Percentiles rank a stretch among this genome's conserved stretches.
Conservation (phyloP, 164 flowering plant species). For the Magnolia officinalis region DNA sequence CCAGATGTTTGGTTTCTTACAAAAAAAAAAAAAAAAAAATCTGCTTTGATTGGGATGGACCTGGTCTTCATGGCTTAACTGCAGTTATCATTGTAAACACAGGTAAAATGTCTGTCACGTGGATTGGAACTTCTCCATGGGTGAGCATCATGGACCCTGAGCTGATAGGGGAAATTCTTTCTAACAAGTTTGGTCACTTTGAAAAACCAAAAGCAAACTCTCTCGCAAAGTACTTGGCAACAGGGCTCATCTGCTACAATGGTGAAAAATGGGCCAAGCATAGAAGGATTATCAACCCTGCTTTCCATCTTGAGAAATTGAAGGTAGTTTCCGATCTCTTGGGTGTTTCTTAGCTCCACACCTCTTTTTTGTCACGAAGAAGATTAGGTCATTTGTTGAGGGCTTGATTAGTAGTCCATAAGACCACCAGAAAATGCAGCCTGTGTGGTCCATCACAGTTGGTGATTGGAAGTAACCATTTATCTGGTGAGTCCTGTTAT, state of each 20-base stretch:
- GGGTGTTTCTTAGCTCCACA: not conserved
- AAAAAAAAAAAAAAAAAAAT: too few relatives aligned
- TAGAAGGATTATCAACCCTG: slow-evolving; percentile 12
- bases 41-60: too few relatives aligned
- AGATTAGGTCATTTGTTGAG: not conserved
- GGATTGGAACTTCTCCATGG: slow-evolving; percentile 3
- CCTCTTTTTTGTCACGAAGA: not conserved
- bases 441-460: too few relatives aligned
- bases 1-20: too few relatives aligned
- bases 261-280: slow-evolving; percentile 15
- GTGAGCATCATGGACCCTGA: slow-evolving; percentile 9
- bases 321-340: slow-evolving; percentile 8
- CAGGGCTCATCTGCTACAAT: not conserved
- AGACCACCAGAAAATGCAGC: too few relatives aligned
- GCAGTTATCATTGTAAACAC: not conserved
- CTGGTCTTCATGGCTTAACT: too few relatives aligned
- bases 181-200: slow-evolving; percentile 11
- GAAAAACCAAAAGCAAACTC: slow-evolving; percentile 4
- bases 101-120: slow-evolving; percentile 8
- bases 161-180: slow-evolving; percentile 9
- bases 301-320: slow-evolving; percentile 8
- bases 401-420: too few relatives aligned
- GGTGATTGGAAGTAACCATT: too few relatives aligned
- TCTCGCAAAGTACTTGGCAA: not conserved
- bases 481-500: too few relatives aligned